Percentiles rank a stretch among this genome's conserved stretches.
Conservation (phyloP, 768 basidiomycete genomes). For the Pleurotus eryngii region DNA sequence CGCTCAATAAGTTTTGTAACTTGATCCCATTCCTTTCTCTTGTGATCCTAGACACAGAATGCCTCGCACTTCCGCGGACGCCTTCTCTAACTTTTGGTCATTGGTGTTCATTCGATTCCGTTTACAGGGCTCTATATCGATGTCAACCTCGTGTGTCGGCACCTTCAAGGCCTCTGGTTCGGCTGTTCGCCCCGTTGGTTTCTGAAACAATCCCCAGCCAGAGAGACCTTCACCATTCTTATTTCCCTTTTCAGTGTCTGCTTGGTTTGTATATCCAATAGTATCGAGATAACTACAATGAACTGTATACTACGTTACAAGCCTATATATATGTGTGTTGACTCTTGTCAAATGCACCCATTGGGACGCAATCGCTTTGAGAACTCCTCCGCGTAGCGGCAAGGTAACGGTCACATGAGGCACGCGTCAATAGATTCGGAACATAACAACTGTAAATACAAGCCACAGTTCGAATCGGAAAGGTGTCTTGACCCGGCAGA, state of each 20-base stretch:
- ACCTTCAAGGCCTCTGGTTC: not conserved
- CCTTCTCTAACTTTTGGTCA: not conserved
- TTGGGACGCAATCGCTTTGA: no score
- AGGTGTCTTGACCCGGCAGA: no score
- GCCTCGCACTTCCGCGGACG: not conserved
- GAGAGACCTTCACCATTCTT: not conserved
- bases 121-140: slow-evolving; percentile 5
- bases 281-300: not conserved
- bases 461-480: not conserved
- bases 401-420: not conserved
- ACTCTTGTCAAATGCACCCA: not conserved
- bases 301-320: slow-evolving; percentile 6
- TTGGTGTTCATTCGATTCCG: slow-evolving; percentile 2
- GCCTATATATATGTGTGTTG: not conserved
- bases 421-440: not conserved
- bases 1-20: not conserved
- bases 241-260: not conserved
- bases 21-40: not conserved
- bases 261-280: slow-evolving; percentile 1
- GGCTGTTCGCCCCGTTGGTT: not conserved
- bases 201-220: not conserved
- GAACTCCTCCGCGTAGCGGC: not conserved
- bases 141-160: not conserved
- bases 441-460: not conserved
- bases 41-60: not conserved